These are phyloP conservation scores for Erythrophleum fordii DNA, from an alignment of 306 rosid species.

Conservation along the genomic window DNA sequence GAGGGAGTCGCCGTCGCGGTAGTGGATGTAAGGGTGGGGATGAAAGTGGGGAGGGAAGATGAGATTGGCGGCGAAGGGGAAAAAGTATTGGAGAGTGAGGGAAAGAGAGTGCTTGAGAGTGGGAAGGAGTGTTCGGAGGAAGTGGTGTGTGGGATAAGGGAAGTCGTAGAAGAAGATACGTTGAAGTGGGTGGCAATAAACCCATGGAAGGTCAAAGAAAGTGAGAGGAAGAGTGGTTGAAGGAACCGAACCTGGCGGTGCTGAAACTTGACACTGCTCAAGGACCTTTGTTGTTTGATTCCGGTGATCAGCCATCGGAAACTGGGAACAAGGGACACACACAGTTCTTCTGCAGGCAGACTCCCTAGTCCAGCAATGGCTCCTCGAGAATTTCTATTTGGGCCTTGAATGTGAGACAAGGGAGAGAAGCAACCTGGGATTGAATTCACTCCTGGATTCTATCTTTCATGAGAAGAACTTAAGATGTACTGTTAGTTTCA, in stretches of 20 bases:
- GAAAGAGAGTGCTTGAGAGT: slow-evolving; percentile 28
- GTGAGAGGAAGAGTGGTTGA: slow-evolving; percentile 27
- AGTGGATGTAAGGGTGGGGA: neutral
- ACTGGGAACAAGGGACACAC: neutral
- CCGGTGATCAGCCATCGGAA: neutral
- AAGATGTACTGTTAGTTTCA: too few species aligned
- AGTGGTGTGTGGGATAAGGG: neutral
- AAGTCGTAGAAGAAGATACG: neutral
- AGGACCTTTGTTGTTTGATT: neutral
- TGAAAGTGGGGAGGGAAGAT: neutral
- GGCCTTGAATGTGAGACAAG: too few species aligned
- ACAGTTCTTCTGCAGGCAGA: neutral
- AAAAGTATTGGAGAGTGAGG: slow-evolving; percentile 30
- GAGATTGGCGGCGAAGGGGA: slow-evolving; percentile 14
- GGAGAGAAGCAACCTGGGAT: too few species aligned
- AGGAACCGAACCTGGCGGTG: slow-evolving; percentile 13
- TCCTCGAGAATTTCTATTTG: too few species aligned
- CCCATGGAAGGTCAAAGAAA: slow-evolving; percentile 14
- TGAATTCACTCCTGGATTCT: too few species aligned
- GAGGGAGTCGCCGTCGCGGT: neutral
- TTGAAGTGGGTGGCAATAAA: neutral
- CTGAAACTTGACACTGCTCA: slow-evolving; percentile 4
- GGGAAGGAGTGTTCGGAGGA: slow-evolving; percentile 6
- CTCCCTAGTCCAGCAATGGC: neutral
- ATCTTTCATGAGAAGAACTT: too few species aligned